Evolutionary conservation across 768 basidiomycete species (phyloP).

Genomic region (Podaxis mareebaensis): DNA sequence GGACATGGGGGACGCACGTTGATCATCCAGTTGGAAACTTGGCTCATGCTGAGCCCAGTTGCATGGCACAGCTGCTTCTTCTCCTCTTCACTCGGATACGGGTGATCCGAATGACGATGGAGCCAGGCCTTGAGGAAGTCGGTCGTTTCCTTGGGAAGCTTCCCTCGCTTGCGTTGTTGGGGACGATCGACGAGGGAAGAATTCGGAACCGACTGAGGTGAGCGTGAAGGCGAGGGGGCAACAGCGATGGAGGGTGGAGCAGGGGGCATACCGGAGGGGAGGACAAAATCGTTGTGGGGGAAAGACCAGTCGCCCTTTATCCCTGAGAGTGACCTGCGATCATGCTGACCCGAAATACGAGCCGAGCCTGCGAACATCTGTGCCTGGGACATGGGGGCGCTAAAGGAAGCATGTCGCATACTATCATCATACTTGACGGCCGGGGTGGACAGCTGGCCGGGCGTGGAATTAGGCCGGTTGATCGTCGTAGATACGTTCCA

Average conservation of each 20-base stretch:
- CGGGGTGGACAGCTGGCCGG: conserved; percentile 54
- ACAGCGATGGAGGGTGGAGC: conserved; percentile 42
- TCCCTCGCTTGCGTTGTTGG: conserved; percentile 73
- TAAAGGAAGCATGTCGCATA: conserved; percentile 69
- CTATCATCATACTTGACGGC: conserved; percentile 70
- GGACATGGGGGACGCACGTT: conserved; percentile 47
- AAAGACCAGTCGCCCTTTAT: conserved; percentile 77
- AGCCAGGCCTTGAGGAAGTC: conserved; percentile 90
- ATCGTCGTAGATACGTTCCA: conserved; percentile 61
- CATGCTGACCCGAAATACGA: conserved; percentile 72
- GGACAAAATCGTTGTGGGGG: conserved; percentile 58
- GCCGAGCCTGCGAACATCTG: conserved; percentile 67
- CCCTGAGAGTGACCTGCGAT: conserved; percentile 54
- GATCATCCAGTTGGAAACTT: conserved; percentile 95
- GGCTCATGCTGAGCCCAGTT: conserved; percentile 85
- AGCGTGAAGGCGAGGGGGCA: conserved; percentile 52
- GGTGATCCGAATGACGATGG: conserved; percentile 85
- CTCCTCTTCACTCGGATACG: conserved; percentile 88
- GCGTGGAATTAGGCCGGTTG: conserved; percentile 67
- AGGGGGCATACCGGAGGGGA: conserved; percentile 45
- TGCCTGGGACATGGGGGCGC: conserved; percentile 55
- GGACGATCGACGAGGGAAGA: conserved; percentile 74
- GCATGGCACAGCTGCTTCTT: conserved; percentile 87
- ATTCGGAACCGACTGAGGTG: conserved; percentile 50
- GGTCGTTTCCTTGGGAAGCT: conserved; percentile 88